Conservation (phyloP, 2,329 filamentous ascomycete genomes). For the Alternaria alternata region DNA sequence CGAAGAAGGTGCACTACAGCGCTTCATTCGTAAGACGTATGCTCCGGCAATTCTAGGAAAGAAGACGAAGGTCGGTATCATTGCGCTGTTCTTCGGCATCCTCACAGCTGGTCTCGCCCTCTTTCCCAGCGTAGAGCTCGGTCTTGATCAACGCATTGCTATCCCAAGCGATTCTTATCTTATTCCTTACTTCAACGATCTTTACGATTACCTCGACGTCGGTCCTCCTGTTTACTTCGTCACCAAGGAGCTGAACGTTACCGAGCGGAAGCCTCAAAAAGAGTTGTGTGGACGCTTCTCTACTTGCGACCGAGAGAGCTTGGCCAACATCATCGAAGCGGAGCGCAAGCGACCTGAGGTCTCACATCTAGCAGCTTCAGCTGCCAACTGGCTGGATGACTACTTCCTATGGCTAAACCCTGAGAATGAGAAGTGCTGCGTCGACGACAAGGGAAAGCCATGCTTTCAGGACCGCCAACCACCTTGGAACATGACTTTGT, state of each 20-base stretch:
- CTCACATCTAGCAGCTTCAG: slow-evolving; percentile 86
- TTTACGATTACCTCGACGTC: slow-evolving; percentile 89
- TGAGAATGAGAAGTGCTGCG: slow-evolving; percentile 70
- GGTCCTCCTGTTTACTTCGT: slow-evolving; percentile 98
- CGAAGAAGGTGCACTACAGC: slow-evolving; percentile 83
- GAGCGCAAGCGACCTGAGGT: slow-evolving; percentile 89
- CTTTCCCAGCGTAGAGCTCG: slow-evolving; percentile 83
- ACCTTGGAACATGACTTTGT: slow-evolving; percentile 86
- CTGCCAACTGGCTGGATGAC: slow-evolving; percentile 96
- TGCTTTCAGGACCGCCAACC: slow-evolving; percentile 83
- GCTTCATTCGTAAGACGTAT: slow-evolving; percentile 89
- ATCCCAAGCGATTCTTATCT: slow-evolving; percentile 94
- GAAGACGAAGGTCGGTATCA: slow-evolving; percentile 77
- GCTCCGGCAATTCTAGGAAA: slow-evolving; percentile 82
- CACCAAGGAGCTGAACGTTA: slow-evolving; percentile 80
- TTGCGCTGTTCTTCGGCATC: slow-evolving; percentile 84
- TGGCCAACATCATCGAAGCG: slow-evolving; percentile 90
- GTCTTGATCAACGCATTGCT: slow-evolving; percentile 92
- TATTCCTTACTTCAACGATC: slow-evolving; percentile 94
- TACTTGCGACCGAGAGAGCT: slow-evolving; percentile 81
- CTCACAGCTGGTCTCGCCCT: slow-evolving; percentile 87
- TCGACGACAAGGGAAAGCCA: slow-evolving; percentile 67
- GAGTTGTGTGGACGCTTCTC: slow-evolving; percentile 91
- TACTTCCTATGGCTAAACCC: slow-evolving; percentile 98
- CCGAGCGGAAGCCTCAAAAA: slow-evolving; percentile 77